Evolutionary conservation across 768 basidiomycete genomes (phyloP).

Genomic region (Lentinus brumalis): DNA sequence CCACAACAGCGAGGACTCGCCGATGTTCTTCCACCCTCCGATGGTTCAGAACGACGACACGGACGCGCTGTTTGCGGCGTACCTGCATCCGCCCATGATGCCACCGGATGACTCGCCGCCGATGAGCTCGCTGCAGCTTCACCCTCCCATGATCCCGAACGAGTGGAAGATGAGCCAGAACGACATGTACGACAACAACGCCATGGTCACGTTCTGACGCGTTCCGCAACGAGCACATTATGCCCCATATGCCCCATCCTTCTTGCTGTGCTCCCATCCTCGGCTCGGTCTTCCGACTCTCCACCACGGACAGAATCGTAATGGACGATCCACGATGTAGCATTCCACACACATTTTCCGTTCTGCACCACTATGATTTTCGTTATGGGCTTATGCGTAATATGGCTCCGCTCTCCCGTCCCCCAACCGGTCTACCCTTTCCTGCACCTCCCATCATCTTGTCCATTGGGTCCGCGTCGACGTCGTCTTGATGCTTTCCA

Average conservation of each 20-base stretch:
- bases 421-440: background rate
- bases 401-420: constrained; percentile 13
- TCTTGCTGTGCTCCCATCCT: constrained; percentile 8
- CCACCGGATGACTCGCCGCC: constrained; percentile 41
- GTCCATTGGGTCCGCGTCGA: constrained; percentile 1
- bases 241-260: background rate
- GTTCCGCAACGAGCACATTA: constrained; percentile 5
- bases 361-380: constrained; percentile 8
- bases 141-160: constrained; percentile 39
- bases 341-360: constrained; percentile 6
- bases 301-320: constrained; percentile 21
- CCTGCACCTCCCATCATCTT: background rate
- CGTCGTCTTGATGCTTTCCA: constrained; percentile 19
- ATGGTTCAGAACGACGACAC: constrained; percentile 60
- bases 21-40: constrained; percentile 69
- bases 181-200: constrained; percentile 36
- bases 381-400: constrained; percentile 21
- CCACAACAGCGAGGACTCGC: constrained; percentile 50
- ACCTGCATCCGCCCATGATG: constrained; percentile 59
- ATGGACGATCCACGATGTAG: constrained; percentile 26
- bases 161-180: constrained; percentile 33
- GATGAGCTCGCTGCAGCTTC: constrained; percentile 30
- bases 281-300: constrained; percentile 8
- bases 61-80: constrained; percentile 56
- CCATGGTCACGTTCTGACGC: constrained; percentile 37